Base-by-base conservation (phyloP, 2,329 filamentous ascomycete genomes). In the Sporothrix humicola region DNA sequence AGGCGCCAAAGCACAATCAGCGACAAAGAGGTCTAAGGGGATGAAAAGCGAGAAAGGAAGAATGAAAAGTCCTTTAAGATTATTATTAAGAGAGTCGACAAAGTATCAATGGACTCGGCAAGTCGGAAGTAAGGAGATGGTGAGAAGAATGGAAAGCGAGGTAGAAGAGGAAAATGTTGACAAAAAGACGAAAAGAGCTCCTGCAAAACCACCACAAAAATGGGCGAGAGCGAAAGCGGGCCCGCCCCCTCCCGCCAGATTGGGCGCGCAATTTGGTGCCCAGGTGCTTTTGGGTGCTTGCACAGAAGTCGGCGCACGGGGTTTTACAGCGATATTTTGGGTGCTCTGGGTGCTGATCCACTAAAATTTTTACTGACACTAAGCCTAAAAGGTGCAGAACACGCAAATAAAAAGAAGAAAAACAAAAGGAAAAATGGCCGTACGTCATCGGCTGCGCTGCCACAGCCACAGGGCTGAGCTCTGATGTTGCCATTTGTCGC, bases 381-480 rank as follows among this genome's bases (percentile, higher is more conserved):
- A 9, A 13, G 23, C 46, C 46, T 9, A 69, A 46, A 65, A 65
- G 8, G n/a, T 46, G 20, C 59, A 15, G 23, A 50, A 52, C 42
- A 7, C 13, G 46, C 23, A 42, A 52, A n/a, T 52, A 37, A 37
- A 37, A 37, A 37, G 31, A 37, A 37, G 31, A 37, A 37, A 37
- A 37, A 37, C 31, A 37, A 7, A 37, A 7, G 31, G 48, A 4
- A 20, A 17, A 23, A 23, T 46, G 66, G 61, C 26, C 37, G 63
- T 72, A 74, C 73, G 73, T 74, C 73, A 74, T 74, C 73, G 48
- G 52, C 26, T 48, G 31, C 26, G 54, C 23, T 20, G 59, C 44
- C 73, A 72, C 70, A 74, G 73, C 73, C 73, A 74, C 73, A 69
- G 73, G 69, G 71, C 66, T 74, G 71, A 74, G 73, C 56, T 42